Conservation (phyloP, 2,329 filamentous ascomycete genomes). For the Fusarium torreyae region DNA sequence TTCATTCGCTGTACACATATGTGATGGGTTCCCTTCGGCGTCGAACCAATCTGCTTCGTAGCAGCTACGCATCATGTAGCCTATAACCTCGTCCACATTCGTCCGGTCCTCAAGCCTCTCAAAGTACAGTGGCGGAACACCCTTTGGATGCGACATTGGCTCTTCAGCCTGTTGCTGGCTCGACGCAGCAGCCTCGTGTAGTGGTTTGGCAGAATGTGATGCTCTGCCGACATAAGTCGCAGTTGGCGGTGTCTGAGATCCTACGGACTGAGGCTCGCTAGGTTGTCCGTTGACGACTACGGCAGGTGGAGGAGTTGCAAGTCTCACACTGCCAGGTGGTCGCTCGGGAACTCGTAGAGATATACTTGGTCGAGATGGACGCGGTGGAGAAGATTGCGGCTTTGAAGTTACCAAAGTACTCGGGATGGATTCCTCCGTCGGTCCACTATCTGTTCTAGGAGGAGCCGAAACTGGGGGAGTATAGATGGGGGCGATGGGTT, state of each 20-base stretch:
- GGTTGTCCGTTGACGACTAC: constrained; percentile 44
- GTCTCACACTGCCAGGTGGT: constrained; percentile 70
- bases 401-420: constrained; percentile 28
- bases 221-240: constrained; percentile 13
- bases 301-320: constrained; percentile 70
- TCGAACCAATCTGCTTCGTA: constrained; percentile 68
- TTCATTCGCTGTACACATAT: constrained; percentile 66
- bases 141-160: constrained; percentile 21
- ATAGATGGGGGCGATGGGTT: constrained; percentile 21
- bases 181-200: constrained; percentile 32
- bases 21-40: constrained; percentile 59
- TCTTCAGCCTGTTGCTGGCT: constrained; percentile 20
- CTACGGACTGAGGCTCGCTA: constrained; percentile 6
- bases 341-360: constrained; percentile 65
- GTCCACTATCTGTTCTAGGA: constrained; percentile 6
- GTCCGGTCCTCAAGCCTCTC: constrained; percentile 63
- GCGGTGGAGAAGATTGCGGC: constrained; percentile 29
- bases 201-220: constrained; percentile 41
- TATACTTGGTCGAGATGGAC: constrained; percentile 57
- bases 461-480: constrained; percentile 18
- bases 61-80: constrained; percentile 67
- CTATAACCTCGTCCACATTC: constrained; percentile 71
- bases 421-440: constrained; percentile 16
- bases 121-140: constrained; percentile 53
- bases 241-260: constrained; percentile 4